phyloP scores from a whole-genome alignment of 306 rosid genomes.

The Potentilla sterilis region DNA sequence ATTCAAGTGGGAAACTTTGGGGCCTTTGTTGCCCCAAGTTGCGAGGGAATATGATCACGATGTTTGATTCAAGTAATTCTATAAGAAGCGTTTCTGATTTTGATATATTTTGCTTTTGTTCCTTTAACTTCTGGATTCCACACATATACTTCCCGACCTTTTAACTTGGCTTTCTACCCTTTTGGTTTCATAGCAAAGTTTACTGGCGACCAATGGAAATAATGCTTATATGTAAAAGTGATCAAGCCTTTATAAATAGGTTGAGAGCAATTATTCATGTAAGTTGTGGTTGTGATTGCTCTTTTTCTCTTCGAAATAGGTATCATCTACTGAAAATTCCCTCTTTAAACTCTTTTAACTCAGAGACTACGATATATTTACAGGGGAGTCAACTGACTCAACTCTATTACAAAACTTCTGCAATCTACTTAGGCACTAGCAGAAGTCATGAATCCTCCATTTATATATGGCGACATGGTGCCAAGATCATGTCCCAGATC shows the following conservation, averaged over 20 bases:
- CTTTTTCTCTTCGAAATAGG: neutral
- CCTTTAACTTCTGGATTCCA: neutral
- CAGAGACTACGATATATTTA: neutral
- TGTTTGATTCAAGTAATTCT: constrained; percentile 25
- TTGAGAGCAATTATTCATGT: neutral
- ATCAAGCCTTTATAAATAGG: neutral
- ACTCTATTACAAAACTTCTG: neutral
- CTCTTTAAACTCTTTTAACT: too few relatives aligned
- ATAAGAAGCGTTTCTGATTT: constrained; percentile 11
- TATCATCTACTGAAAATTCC: neutral
- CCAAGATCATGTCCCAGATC: constrained; percentile 7
- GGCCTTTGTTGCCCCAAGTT: constrained; percentile 39
- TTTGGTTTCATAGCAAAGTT: neutral
- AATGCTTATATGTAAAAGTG: neutral
- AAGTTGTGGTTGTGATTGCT: neutral
- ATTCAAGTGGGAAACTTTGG: constrained; percentile 62
- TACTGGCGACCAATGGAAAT: neutral
- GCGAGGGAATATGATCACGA: constrained; percentile 31
- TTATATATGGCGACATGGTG: constrained; percentile 27
- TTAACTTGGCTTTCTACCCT: neutral
- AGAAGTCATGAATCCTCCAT: constrained; percentile 43
- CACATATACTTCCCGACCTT: neutral
- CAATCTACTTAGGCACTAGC: constrained; percentile 35
- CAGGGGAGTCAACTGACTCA: neutral
- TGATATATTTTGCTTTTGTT: constrained; percentile 5